Percentiles rank a stretch among this genome's conserved stretches.
Conservation (phyloP, 495 filamentous ascomycete genomes). For the Niebla homalea region DNA sequence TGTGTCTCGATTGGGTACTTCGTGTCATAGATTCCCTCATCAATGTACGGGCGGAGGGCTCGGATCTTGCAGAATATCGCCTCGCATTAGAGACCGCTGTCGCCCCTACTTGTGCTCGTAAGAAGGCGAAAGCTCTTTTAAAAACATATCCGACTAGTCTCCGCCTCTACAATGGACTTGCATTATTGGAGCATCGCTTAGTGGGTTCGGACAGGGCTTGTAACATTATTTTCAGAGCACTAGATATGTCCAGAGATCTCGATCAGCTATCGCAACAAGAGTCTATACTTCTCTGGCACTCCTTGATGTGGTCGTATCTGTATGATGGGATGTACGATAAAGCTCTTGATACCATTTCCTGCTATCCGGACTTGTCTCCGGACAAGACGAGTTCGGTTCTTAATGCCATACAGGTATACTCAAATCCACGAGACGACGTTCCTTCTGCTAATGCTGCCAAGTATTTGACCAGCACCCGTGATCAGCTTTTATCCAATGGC, state of each 20-base stretch:
- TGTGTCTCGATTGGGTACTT: slow-evolving; percentile 35
- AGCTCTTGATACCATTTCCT: slow-evolving; percentile 36
- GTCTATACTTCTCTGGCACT: slow-evolving; percentile 47
- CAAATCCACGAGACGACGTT: too few species aligned
- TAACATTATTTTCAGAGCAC: slow-evolving; percentile 52
- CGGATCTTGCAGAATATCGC: slow-evolving; percentile 53
- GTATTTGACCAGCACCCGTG: slow-evolving; percentile 41
- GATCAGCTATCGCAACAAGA: slow-evolving; percentile 26
- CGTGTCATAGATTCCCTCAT: slow-evolving; percentile 45
- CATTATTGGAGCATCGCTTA: slow-evolving; percentile 52
- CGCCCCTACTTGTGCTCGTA: slow-evolving; percentile 43
- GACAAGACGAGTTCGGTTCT: too few species aligned
- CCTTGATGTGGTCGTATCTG: slow-evolving; percentile 61
- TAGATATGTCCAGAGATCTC: slow-evolving; percentile 40
- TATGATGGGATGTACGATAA: slow-evolving; percentile 29
- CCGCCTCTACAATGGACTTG: slow-evolving; percentile 65
- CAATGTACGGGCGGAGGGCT: slow-evolving; percentile 23
- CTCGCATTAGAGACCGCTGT: slow-evolving; percentile 55
- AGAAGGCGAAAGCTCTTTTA: slow-evolving; percentile 57
- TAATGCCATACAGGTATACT: too few species aligned
- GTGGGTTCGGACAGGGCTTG: slow-evolving; percentile 40
- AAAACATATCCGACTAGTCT: slow-evolving; percentile 52
- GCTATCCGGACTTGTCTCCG: slow-evolving; percentile 23
- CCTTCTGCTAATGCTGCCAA: slow-evolving; percentile 20
- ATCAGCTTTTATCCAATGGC: slow-evolving; percentile 39